Percentiles rank a stretch among this genome's conserved stretches.
phyloP scores from a whole-genome alignment of 495 filamentous ascomycete species.

The Hypoxylon perforatum region DNA sequence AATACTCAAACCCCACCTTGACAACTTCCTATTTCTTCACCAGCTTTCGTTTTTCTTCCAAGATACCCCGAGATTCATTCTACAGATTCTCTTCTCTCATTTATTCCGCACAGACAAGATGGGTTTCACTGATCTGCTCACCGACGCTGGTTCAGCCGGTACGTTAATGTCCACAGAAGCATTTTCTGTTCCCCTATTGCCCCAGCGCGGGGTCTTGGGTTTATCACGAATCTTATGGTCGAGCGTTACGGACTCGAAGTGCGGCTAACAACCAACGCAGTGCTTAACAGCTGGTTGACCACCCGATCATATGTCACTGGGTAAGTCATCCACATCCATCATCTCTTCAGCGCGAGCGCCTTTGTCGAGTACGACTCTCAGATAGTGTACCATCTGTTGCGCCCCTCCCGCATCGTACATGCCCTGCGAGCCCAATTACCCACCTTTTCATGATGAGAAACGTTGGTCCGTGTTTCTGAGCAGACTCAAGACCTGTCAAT shows the following conservation, averaged over 20 bases:
- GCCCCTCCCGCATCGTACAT: conserved; percentile 6
- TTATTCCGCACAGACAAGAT: conserved; percentile 59
- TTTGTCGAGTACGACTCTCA: conserved; percentile 24
- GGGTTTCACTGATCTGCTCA: conserved; percentile 94
- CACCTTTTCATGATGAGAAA: conserved; percentile 78
- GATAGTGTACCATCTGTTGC: conserved; percentile 1
- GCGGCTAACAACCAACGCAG: conserved; percentile 60
- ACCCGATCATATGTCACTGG: conserved; percentile 94
- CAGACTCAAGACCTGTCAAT: conserved; percentile 96
- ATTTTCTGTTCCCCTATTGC: conserved; percentile 31
- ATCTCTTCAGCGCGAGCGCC: conserved; percentile 42
- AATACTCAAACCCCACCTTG: conserved; percentile 46
- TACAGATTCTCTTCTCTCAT: conserved; percentile 31
- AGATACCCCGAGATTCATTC: conserved; percentile 42
- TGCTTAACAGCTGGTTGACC: conserved; percentile 90
- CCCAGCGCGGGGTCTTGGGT: background rate
- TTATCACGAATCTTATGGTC: conserved; percentile 10
- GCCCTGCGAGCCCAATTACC: conserved; percentile 28
- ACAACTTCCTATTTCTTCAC: conserved; percentile 32
- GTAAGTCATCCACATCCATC: conserved; percentile 64
- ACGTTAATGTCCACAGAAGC: conserved; percentile 40
- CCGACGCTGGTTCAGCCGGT: conserved; percentile 88
- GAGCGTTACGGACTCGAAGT: background rate
- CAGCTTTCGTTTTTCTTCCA: conserved; percentile 40
- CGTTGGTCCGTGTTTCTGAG: conserved; percentile 99